Base-by-base conservation (phyloP, 2,329 filamentous ascomycete genomes). In the Karstenula rhodostoma region DNA sequence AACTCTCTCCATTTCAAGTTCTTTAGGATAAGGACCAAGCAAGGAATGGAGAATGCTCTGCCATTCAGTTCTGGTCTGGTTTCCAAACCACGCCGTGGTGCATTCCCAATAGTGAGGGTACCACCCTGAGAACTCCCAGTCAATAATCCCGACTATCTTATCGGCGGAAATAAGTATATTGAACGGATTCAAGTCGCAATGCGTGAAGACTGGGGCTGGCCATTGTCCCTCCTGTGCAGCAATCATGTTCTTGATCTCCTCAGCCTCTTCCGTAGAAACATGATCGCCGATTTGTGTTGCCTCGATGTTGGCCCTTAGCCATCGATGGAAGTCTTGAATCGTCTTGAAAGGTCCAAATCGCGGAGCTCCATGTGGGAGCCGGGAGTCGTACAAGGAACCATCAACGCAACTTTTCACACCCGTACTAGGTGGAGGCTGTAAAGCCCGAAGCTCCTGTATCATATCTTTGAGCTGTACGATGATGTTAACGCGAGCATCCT, bases 71-170 rank as follows among this genome's bases (percentile, higher is more conserved):
- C 25, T 64, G 33, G 3, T 70, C 56, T 59, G 69, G 59, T 81
- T 83, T 27, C 79, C 80, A 67, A 81, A 72, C 59, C 70, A 75
- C 1, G 77, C 75, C 8, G 70, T 72, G 8, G 78, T 80, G 59
- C 80, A 81, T 61, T 82, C 80, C 80, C 79, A 83, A 67, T 81
- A 84, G n/a, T 74, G 69, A 1, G 81, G 81, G 65, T 80, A 83
- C 80, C 79, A 84, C 1, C 81, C 82, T 2, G 43, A 23, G 22
- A 46, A 46, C 22, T 27, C 43, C 82, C 81, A 85, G 61, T 78
- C 80, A 48, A 80, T 63, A 60, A 86, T 82, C 8, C 80, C 81
- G 42, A 79, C 76, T 32, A 86, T 68, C 5, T 77, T 67, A 55
- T 81, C 77, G 5, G 73, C 78, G 7, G 69, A 68, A 46, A 78